Evolutionary conservation across 768 basidiomycete genomes (phyloP).

Genomic region (Rhizopogon salebrosus): DNA sequence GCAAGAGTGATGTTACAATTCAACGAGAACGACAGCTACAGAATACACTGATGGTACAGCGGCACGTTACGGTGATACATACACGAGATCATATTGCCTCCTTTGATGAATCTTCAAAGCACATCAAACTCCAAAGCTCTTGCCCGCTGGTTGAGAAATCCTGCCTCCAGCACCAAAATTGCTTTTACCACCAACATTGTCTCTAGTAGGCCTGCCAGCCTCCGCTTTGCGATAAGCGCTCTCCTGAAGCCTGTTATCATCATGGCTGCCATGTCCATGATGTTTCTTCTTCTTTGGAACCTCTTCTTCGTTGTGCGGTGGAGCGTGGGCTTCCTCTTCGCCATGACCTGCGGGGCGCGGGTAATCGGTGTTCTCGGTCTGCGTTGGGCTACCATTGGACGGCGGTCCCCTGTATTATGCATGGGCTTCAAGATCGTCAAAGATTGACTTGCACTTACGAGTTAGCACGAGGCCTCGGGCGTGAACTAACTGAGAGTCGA

Average conservation of each 20-base stretch:
- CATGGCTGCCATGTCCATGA: constrained; percentile 29
- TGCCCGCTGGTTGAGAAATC: constrained; percentile 57
- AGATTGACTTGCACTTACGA: constrained; percentile 23
- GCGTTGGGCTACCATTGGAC: constrained; percentile 10
- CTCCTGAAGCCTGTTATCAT: constrained; percentile 44
- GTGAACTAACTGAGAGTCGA: constrained; percentile 41
- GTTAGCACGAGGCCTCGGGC: constrained; percentile 29
- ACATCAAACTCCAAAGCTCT: constrained; percentile 28
- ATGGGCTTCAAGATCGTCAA: background rate
- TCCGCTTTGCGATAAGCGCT: constrained; percentile 42
- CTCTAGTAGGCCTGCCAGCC: constrained; percentile 44
- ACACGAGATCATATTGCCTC: background rate
- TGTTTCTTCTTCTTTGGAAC: constrained; percentile 46
- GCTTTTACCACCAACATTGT: constrained; percentile 27
- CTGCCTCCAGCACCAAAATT: constrained; percentile 41
- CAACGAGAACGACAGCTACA: background rate
- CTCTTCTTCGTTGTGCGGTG: constrained; percentile 42
- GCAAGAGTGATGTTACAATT: background rate
- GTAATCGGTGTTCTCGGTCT: constrained; percentile 37
- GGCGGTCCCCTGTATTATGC: background rate
- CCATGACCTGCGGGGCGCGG: constrained; percentile 46
- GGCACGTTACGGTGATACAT: background rate
- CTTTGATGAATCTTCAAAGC: constrained; percentile 4
- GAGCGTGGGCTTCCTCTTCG: constrained; percentile 27
- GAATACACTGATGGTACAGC: constrained; percentile 1